These are phyloP conservation scores for Phaseolus coccineus DNA, from an alignment of 331 rosid genomes.

Conservation along the genomic window DNA sequence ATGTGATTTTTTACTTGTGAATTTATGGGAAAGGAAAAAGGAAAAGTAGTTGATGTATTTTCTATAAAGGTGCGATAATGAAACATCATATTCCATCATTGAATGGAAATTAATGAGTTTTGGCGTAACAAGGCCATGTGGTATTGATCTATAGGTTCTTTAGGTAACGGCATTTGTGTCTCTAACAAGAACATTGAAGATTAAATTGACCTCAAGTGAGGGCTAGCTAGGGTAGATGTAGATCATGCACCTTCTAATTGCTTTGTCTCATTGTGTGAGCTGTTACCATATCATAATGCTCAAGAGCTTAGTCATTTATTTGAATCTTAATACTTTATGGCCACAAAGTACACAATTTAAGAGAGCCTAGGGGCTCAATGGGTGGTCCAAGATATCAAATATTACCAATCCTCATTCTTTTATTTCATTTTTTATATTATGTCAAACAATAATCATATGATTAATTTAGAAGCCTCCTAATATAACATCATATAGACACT, in stretches of 20 bases:
- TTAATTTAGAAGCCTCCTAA: no score
- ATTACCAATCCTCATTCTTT: no score
- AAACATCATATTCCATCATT: constrained; percentile 21
- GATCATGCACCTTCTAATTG: neutral
- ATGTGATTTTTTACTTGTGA: constrained; percentile 4
- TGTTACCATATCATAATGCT: neutral
- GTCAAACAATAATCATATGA: no score
- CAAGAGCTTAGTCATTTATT: no score
- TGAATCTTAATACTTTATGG: no score
- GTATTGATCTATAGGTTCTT: constrained; percentile 36
- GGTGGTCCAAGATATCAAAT: no score
- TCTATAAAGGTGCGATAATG: constrained; percentile 28
- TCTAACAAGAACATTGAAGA: constrained; percentile 40
- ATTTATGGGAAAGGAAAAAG: constrained; percentile 11
- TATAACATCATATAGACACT: no score
- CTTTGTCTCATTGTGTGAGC: constrained; percentile 44
- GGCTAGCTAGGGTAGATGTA: neutral
- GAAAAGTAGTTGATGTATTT: constrained; percentile 38
- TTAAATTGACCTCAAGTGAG: constrained; percentile 34
- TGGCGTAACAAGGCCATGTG: constrained; percentile 46
- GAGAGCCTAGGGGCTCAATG: no score
- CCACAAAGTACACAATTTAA: no score
- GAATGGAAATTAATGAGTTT: constrained; percentile 37
- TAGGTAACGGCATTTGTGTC: constrained; percentile 42
- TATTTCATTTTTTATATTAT: no score